Conservation (phyloP, 2,329 filamentous ascomycete species). For the Plenodomus biglobosus region DNA sequence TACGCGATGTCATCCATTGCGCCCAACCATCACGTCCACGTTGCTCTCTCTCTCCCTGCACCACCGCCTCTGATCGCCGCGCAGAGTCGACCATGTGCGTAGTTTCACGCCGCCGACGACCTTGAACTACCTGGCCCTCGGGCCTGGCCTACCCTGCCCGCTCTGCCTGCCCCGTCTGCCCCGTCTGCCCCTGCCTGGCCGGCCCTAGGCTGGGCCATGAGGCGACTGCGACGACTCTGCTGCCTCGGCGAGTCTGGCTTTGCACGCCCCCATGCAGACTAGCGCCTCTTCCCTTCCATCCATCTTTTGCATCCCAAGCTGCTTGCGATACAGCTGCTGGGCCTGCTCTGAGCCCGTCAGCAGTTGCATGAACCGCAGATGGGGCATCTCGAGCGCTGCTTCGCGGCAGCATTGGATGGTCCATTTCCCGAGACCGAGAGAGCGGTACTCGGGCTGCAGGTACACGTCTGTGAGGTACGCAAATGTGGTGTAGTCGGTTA, state of each 20-base stretch:
- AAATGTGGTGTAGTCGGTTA: slow-evolving; percentile 70
- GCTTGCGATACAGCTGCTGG: slow-evolving; percentile 27
- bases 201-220: no score
- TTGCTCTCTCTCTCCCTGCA: slow-evolving; percentile 16
- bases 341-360: slow-evolving; percentile 30
- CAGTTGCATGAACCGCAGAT: slow-evolving; percentile 52
- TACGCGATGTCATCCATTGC: slow-evolving; percentile 23
- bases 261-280: slow-evolving; percentile 31
- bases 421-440: slow-evolving; percentile 65
- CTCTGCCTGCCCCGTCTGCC: no score
- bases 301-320: slow-evolving; percentile 33
- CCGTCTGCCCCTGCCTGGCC: no score
- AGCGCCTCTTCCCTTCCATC: slow-evolving; percentile 21
- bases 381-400: slow-evolving; percentile 58
- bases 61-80: slow-evolving; percentile 21
- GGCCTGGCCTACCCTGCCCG: no score
- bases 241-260: slow-evolving; percentile 17
- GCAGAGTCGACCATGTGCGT: slow-evolving; percentile 20
- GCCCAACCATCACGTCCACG: slow-evolving; percentile 26
- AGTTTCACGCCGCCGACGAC: slow-evolving; percentile 9
- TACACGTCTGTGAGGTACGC: slow-evolving; percentile 72
- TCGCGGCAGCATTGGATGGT: slow-evolving; percentile 64
- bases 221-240: slow-evolving; percentile 11
- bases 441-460: slow-evolving; percentile 61
- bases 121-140: slow-evolving; percentile 6